A percentile compares a stretch with the other conserved stretches of the same genome.
These are phyloP conservation scores for Drechslera avenae DNA, from an alignment of 2,329 filamentous ascomycete genomes.

Conservation along the genomic window DNA sequence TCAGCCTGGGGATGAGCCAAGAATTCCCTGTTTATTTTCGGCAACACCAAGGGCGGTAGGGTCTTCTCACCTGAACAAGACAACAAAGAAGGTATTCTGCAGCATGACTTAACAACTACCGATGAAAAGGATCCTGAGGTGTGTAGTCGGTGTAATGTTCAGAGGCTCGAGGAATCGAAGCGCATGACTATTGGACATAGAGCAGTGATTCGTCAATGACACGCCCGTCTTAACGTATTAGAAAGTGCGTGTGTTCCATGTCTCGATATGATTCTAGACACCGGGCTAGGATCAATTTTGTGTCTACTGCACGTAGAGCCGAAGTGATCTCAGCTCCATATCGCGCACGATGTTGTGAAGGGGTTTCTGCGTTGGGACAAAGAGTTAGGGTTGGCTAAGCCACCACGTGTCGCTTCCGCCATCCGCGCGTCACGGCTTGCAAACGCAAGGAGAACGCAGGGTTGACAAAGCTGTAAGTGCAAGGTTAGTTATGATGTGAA, in stretches of 20 bases:
- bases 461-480: background rate
- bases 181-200: too few species aligned
- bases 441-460: background rate
- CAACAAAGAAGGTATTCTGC: too few species aligned
- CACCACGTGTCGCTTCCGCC: slow-evolving; percentile 13
- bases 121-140: too few species aligned
- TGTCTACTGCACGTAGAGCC: too few species aligned
- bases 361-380: background rate
- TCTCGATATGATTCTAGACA: too few species aligned
- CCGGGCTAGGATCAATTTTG: too few species aligned
- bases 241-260: too few species aligned
- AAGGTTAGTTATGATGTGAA: background rate
- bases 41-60: background rate
- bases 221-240: too few species aligned
- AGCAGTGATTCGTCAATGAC: too few species aligned
- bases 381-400: slow-evolving; percentile 1
- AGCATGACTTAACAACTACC: too few species aligned
- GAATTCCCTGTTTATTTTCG: background rate
- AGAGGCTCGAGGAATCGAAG: too few species aligned
- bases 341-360: background rate
- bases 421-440: background rate
- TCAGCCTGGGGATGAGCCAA: background rate
- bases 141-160: too few species aligned
- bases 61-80: background rate
- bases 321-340: background rate